A percentile compares a stretch with the other conserved stretches of the same genome.
Evolutionary conservation across 805 yeast species (phyloP).

Genomic region (Metschnikowia reukaufii): DNA sequence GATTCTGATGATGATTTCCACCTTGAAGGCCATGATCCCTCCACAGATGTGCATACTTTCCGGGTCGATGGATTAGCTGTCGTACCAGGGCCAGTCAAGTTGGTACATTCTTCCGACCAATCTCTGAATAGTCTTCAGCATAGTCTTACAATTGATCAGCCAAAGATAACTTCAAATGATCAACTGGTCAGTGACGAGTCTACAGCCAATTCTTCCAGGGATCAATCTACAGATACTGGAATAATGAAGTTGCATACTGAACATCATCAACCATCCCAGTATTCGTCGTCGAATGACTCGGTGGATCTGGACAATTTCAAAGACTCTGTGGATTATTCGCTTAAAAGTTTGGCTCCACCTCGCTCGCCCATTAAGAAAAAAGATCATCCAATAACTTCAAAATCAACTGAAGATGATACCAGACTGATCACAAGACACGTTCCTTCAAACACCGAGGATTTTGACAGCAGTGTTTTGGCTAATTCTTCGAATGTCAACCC

Average conservation of each 20-base stretch:
- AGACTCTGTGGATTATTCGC: slow-evolving; percentile 21
- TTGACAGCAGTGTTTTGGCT: slow-evolving; percentile 34
- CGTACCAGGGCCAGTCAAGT: slow-evolving; percentile 13
- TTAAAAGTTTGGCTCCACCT: slow-evolving; percentile 23
- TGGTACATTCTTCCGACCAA: slow-evolving; percentile 9
- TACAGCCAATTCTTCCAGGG: background rate
- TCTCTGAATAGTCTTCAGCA: no score
- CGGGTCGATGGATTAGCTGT: slow-evolving; percentile 11
- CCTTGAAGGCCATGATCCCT: slow-evolving; percentile 5
- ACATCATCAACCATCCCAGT: slow-evolving; percentile 3
- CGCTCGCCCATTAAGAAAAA: background rate
- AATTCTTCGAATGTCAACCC: slow-evolving; percentile 45
- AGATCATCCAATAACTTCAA: background rate
- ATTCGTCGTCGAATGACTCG: slow-evolving; percentile 3
- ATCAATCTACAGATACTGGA: background rate
- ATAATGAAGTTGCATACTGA: background rate
- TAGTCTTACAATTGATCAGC: background rate
- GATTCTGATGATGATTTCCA: slow-evolving; percentile 1
- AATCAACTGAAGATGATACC: background rate
- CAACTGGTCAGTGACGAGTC: background rate
- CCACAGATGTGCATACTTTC: slow-evolving; percentile 7
- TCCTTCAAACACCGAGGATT: background rate
- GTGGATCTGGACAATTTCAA: slow-evolving; percentile 7
- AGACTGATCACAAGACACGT: background rate
- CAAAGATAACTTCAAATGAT: background rate